Evolutionary conservation across 75 land plant species (phyloP).

Genomic region (Pinus taeda): DNA sequence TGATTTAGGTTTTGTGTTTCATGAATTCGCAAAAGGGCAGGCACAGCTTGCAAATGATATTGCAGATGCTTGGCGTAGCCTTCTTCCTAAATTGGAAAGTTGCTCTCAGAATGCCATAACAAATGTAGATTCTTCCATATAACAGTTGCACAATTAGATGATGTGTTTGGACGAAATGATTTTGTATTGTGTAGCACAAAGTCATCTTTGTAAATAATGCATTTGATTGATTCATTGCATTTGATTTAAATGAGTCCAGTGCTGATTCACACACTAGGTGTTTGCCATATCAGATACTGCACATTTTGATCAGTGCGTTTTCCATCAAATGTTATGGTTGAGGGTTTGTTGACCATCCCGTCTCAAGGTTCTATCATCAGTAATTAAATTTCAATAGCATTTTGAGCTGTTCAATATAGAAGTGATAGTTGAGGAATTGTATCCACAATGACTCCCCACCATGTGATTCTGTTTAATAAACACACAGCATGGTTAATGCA

Average conservation of each 20-base stretch:
- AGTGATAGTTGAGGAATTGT: background rate
- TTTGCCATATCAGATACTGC: background rate
- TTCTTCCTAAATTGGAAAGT: conserved; percentile 77
- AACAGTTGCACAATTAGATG: background rate
- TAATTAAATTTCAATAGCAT: background rate
- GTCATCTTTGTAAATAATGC: background rate
- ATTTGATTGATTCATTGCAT: background rate
- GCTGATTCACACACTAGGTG: background rate
- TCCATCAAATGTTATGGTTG: background rate
- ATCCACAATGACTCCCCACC: background rate
- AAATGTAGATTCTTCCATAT: conserved; percentile 2
- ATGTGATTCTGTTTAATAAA: background rate
- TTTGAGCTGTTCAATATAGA: background rate
- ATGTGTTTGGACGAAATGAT: background rate
- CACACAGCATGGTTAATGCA: background rate
- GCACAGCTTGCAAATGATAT: conserved; percentile 72
- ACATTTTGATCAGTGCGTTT: background rate
- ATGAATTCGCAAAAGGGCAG: conserved; percentile 90
- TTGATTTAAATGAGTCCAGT: background rate
- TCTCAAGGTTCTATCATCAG: no score
- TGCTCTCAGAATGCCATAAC: conserved; percentile 20
- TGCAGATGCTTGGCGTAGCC: conserved; percentile 92
- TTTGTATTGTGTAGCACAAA: conserved; percentile 3
- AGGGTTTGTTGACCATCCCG: background rate
- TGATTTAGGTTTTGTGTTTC: conserved; percentile 83